Conservation (phyloP, 192 early-diverging fungal species). For the Coemansia biformis region DNA sequence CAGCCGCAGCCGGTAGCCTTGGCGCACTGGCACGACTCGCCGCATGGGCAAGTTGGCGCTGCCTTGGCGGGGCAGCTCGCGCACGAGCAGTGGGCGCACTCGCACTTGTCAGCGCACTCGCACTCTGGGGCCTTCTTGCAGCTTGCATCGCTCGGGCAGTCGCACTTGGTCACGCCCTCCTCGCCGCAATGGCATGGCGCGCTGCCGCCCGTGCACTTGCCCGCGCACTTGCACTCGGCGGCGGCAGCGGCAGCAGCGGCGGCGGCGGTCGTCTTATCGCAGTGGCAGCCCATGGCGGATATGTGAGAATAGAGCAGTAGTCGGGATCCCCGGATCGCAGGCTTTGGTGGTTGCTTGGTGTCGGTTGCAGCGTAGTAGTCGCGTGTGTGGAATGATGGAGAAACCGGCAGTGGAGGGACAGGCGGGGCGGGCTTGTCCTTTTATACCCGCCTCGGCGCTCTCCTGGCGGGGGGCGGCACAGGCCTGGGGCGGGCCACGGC, state of each 20-base stretch:
- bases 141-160: conserved; percentile 16
- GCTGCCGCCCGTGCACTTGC: conserved; percentile 10
- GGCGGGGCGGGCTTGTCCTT: too few species aligned
- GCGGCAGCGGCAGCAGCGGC: too few species aligned
- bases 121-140: conserved; percentile 17
- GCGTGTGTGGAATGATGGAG: too few species aligned
- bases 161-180: conserved; percentile 13
- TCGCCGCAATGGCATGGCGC: conserved; percentile 24
- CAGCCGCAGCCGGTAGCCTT: conserved; percentile 1
- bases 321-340: too few species aligned
- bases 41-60: too few species aligned
- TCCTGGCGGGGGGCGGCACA: too few species aligned
- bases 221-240: conserved; percentile 15
- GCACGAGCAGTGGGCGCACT: conserved; percentile 7
- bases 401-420: too few species aligned
- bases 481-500: too few species aligned
- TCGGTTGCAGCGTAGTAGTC: too few species aligned
- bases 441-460: too few species aligned
- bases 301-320: neutral
- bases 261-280: conserved; percentile 9
- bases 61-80: neutral
- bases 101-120: conserved; percentile 18
- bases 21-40: conserved; percentile 10
- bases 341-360: too few species aligned
- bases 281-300: conserved; percentile 9